phyloP scores from a whole-genome alignment of 108 stramenopile genomes.

The Fragilaria crotonensis region DNA sequence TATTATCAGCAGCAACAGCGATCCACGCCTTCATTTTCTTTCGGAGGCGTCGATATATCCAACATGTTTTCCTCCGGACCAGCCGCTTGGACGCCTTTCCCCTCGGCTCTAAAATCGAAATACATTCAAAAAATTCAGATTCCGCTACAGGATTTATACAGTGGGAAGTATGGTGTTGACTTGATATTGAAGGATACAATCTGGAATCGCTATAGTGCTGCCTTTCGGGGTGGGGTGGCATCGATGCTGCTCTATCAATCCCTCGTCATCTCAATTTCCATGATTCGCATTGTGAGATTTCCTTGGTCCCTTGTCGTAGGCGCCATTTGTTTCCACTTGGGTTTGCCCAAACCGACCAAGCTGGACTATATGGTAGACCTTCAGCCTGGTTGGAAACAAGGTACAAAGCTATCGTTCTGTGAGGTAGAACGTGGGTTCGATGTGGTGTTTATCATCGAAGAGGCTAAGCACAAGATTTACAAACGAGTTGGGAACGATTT shows the following conservation, averaged over 20 bases:
- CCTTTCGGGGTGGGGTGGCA: constrained; percentile 43
- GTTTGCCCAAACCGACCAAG: constrained; percentile 36
- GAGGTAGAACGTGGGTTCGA: constrained; percentile 19
- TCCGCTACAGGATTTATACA: constrained; percentile 50
- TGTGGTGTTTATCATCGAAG: constrained; percentile 58
- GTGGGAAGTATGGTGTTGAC: constrained; percentile 22
- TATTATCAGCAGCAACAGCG: background rate
- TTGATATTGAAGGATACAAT: constrained; percentile 34
- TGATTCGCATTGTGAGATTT: constrained; percentile 36
- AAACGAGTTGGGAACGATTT: constrained; percentile 53
- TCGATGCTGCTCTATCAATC: constrained; percentile 25
- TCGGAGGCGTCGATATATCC: constrained; percentile 14
- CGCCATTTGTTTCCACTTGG: constrained; percentile 30
- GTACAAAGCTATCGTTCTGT: constrained; percentile 44
- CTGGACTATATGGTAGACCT: constrained; percentile 16
- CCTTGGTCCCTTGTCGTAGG: constrained; percentile 26
- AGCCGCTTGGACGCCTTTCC: background rate
- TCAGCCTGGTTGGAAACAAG: constrained; percentile 46
- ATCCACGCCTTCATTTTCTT: constrained; percentile 1
- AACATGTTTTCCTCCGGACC: constrained; percentile 7
- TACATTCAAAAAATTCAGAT: constrained; percentile 55
- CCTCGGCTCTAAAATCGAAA: constrained; percentile 29
- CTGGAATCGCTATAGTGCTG: constrained; percentile 41
- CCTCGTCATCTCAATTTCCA: constrained; percentile 25
- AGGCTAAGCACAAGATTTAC: constrained; percentile 40